These are phyloP conservation scores for Akebia trifoliata DNA, from an alignment of 164 flowering plant species.

Conservation along the genomic window DNA sequence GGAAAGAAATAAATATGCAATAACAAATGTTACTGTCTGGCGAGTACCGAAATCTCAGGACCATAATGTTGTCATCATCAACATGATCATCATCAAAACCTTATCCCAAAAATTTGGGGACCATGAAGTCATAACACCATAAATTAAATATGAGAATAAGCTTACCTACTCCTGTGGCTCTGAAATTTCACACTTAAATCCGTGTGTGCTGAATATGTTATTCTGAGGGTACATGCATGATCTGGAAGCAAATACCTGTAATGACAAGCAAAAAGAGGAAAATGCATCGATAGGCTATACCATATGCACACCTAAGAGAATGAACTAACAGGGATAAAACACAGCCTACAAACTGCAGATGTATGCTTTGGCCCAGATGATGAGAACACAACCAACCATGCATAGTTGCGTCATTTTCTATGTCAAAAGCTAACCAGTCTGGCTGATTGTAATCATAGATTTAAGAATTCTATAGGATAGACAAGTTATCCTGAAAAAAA, in stretches of 20 bases:
- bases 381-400: neutral
- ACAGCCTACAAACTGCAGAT: neutral
- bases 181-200: conserved; percentile 94
- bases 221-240: conserved; percentile 59
- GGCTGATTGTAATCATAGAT: neutral
- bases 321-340: too few species aligned
- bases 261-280: neutral
- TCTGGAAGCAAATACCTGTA: conserved; percentile 86
- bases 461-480: neutral
- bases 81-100: too few species aligned
- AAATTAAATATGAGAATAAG: neutral
- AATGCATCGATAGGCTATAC: neutral
- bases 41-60: too few species aligned
- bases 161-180: conserved; percentile 90
- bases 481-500: neutral
- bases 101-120: too few species aligned
- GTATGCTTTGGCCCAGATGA: neutral
- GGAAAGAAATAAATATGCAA: too few species aligned
- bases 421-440: neutral
- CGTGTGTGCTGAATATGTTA: conserved; percentile 87
- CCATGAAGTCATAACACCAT: neutral
- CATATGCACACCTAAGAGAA: too few species aligned
- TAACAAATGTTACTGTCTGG: too few species aligned
- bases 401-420: neutral
- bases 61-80: too few species aligned